Evolutionary conservation across 305 asterid genomes (phyloP), one percentile per base, ranked within the genome.

Genomic region (Fraxinus nigra): DNA sequence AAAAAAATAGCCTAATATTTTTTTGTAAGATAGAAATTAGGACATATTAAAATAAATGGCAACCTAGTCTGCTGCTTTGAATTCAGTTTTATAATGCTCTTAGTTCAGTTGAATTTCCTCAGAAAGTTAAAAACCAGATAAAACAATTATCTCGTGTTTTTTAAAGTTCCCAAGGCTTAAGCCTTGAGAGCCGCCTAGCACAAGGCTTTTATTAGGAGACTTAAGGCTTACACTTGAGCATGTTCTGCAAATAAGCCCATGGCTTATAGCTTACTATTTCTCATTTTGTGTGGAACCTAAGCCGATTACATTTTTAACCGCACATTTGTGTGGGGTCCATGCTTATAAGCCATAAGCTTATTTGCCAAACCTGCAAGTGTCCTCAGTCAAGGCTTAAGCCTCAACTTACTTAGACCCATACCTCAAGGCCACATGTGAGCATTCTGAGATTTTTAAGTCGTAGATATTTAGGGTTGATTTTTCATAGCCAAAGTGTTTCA

Each of bases 51-150:
- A 34, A 18, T 20, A 48, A 24, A 35, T 26, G 78, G 46, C 76
- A 48, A 73, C 72, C 35, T 28, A 34, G 7, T 78, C 38, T 51
- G 34, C 38, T 51, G 54, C 35, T 51, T 22, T 28, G 20, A 79
- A 37, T 78, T 79, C 82, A 75, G n/a, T 73, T 67, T 78, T 56
- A 54, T 51, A 43, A 20, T 38, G 79, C 75, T 65, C 70, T 46
- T 72, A 77, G 18, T 51, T 51, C 22, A 16, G 61, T n/a, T 51
- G 61, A 51, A n/a, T 16, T 16, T 51, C 61, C 22, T 16, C 61
- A 51, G 7, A 1, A 51, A 51, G 61, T 51, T 16, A 51, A 51
- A 14, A 48, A 51, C 61, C 61, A 51, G 8, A 51, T 3, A 3
- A 51, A 51, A 16, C 61, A 16, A 51, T 22, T 16, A 16, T 51